Evolutionary conservation across 352 stramenopile genomes (phyloP).

Genomic region (Pythium inflatum): DNA sequence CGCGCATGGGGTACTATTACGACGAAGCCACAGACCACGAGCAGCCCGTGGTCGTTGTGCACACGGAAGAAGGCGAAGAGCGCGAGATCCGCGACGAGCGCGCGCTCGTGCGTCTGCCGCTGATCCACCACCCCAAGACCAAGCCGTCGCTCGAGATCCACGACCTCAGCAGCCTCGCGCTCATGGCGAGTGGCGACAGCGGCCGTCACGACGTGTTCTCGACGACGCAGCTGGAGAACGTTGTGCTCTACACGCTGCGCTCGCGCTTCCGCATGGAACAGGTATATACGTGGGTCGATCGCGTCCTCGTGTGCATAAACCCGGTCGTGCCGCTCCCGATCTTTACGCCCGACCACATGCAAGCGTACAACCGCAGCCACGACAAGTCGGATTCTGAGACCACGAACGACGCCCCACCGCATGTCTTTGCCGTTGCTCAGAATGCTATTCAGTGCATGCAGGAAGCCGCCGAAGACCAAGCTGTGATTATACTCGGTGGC

Average conservation of each 20-base stretch:
- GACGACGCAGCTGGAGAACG: conserved; percentile 68
- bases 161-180: conserved; percentile 67
- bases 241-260: conserved; percentile 73
- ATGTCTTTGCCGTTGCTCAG: conserved; percentile 80
- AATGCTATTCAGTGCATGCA: conserved; percentile 81
- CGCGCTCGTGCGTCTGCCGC: conserved; percentile 59
- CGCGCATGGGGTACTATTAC: conserved; percentile 64
- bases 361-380: conserved; percentile 71
- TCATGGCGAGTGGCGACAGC: conserved; percentile 63
- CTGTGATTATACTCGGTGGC: conserved; percentile 70
- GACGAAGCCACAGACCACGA: conserved; percentile 66
- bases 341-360: conserved; percentile 85
- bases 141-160: conserved; percentile 56
- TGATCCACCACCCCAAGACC: conserved; percentile 69
- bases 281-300: conserved; percentile 84
- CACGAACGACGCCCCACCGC: conserved; percentile 66
- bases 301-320: conserved; percentile 76
- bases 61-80: conserved; percentile 85
- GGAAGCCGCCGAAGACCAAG: conserved; percentile 77
- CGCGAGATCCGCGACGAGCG: conserved; percentile 64
- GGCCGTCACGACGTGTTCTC: conserved; percentile 66
- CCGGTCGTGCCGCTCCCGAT: conserved; percentile 71
- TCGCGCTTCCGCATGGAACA: conserved; percentile 82
- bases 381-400: conserved; percentile 62
- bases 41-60: conserved; percentile 72